Conservation (phyloP, 306 rosid species). For the Quercus mongolica region DNA sequence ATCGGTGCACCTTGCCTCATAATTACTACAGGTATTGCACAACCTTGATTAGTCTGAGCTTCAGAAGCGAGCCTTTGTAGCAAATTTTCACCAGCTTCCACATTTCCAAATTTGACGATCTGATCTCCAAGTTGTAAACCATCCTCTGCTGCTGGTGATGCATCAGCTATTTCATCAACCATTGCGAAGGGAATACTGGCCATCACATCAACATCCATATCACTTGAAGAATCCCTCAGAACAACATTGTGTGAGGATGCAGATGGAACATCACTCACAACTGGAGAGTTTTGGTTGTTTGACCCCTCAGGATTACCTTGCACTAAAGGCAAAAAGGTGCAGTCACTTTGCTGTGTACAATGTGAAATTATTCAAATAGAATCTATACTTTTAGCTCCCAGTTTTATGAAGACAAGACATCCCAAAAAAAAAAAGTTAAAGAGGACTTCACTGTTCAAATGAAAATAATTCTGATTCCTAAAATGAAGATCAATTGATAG, state of each 20-base stretch:
- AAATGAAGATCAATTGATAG: neutral
- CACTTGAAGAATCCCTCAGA: constrained; percentile 31
- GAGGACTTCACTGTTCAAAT: neutral
- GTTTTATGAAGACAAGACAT: neutral
- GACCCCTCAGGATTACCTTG: constrained; percentile 38
- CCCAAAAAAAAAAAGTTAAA: neutral
- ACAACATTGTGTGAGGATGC: constrained; percentile 36
- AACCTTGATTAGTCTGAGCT: constrained; percentile 57
- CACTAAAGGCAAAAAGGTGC: constrained; percentile 17
- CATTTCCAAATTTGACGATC: constrained; percentile 76
- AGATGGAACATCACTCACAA: constrained; percentile 31
- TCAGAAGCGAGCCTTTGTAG: constrained; percentile 68
- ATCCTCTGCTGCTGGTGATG: constrained; percentile 89
- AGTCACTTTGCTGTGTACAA: constrained; percentile 4
- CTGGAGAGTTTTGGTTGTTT: constrained; percentile 37
- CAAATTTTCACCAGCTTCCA: constrained; percentile 79
- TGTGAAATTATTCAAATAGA: neutral
- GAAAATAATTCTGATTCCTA: neutral
- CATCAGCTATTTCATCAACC: constrained; percentile 86
- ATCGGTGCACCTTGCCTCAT: constrained; percentile 71
- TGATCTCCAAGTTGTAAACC: constrained; percentile 93
- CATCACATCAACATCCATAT: constrained; percentile 57
- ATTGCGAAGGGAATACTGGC: constrained; percentile 72
- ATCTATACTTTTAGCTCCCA: neutral
- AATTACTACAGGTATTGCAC: constrained; percentile 50